These are phyloP conservation scores for Trichoderma endophyticum DNA, from an alignment of 2,329 filamentous ascomycete genomes.

Conservation along the genomic window DNA sequence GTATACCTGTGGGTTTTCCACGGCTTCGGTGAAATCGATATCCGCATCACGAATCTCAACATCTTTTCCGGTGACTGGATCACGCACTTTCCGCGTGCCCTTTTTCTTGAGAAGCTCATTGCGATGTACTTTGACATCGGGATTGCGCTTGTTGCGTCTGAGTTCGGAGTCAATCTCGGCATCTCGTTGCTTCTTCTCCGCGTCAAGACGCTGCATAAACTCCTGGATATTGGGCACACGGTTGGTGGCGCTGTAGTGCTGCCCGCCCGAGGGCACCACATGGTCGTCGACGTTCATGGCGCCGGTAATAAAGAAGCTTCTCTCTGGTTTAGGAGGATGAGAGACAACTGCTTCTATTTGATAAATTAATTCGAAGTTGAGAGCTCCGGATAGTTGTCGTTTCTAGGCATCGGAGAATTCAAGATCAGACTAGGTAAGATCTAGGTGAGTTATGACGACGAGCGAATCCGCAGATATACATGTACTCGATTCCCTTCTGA, in stretches of 20 bases:
- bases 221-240: constrained; percentile 84
- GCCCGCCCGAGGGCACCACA: constrained; percentile 43
- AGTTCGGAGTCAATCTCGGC: constrained; percentile 61
- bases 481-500: background rate
- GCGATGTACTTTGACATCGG: constrained; percentile 44
- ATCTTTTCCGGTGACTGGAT: constrained; percentile 83
- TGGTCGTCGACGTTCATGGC: constrained; percentile 41
- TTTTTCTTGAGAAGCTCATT: constrained; percentile 38
- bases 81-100: constrained; percentile 70
- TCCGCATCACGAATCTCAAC: constrained; percentile 83
- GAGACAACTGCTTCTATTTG: background rate
- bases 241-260: constrained; percentile 80
- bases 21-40: constrained; percentile 63
- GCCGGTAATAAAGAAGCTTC: background rate
- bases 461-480: background rate
- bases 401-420: background rate
- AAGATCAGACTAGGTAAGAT: background rate
- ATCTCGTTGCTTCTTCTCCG: constrained; percentile 74
- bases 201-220: constrained; percentile 76
- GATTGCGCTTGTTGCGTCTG: constrained; percentile 36
- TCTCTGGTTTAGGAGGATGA: background rate
- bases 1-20: constrained; percentile 66
- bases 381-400: background rate
- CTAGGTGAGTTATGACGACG: background rate
- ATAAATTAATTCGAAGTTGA: background rate